Evolutionary conservation across 257 asterid species (phyloP).

Genomic region (Salvia rosmarinus): DNA sequence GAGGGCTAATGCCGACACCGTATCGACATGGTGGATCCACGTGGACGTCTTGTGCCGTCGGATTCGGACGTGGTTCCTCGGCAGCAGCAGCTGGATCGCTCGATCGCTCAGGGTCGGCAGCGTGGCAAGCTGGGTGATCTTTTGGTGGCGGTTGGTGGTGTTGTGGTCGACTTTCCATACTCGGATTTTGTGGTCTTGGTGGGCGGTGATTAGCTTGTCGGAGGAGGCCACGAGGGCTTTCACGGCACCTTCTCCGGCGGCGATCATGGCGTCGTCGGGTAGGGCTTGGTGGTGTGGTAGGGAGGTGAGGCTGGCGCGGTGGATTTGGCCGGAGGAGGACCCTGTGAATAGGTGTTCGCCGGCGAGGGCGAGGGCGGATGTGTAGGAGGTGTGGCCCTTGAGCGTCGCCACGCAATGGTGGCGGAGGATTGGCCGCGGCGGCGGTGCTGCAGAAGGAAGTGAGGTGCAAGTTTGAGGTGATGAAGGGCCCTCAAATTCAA

Average conservation of each 20-base stretch:
- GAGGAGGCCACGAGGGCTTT: slow-evolving; percentile 55
- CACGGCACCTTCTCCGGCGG: slow-evolving; percentile 68
- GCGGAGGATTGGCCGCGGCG: slow-evolving; percentile 28
- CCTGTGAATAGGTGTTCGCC: slow-evolving; percentile 59
- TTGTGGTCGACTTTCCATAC: slow-evolving; percentile 57
- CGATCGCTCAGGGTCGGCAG: slow-evolving; percentile 70
- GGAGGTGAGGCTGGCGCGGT: slow-evolving; percentile 15
- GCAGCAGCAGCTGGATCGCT: slow-evolving; percentile 48
- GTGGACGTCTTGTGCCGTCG: slow-evolving; percentile 65
- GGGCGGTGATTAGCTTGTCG: slow-evolving; percentile 68
- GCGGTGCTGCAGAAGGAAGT: slow-evolving; percentile 33
- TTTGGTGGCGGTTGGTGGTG: slow-evolving; percentile 16
- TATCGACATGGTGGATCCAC: slow-evolving; percentile 74
- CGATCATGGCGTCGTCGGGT: slow-evolving; percentile 26
- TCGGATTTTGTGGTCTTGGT: slow-evolving; percentile 78
- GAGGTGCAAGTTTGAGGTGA: slow-evolving; percentile 41
- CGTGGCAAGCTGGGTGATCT: slow-evolving; percentile 52
- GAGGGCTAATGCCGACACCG: slow-evolving; percentile 68
- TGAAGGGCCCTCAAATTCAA: slow-evolving; percentile 21
- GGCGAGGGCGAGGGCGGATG: slow-evolving; percentile 58
- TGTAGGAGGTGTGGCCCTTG: slow-evolving; percentile 52
- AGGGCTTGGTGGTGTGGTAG: slow-evolving; percentile 1
- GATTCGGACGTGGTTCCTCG: slow-evolving; percentile 56
- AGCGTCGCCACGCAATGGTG: slow-evolving; percentile 63
- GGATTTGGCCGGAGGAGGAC: slow-evolving; percentile 63